phyloP scores from a whole-genome alignment of 192 early-diverging fungal genomes.

The Rhizoclosmatium sp. region DNA sequence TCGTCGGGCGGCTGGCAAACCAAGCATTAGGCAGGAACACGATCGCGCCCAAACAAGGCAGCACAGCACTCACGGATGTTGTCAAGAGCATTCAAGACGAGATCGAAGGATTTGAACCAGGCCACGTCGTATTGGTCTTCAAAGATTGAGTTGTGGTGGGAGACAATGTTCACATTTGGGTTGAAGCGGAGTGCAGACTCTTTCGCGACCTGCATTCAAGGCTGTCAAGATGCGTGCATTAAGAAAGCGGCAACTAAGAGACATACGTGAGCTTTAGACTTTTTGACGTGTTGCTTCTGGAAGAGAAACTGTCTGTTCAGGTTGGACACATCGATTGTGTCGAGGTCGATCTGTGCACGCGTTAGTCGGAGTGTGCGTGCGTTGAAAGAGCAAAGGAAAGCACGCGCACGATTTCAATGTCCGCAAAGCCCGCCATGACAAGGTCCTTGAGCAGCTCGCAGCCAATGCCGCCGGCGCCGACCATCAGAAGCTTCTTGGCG shows the following conservation, averaged over 20 bases:
- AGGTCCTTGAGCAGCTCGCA: constrained; percentile 98
- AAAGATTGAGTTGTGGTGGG: constrained; percentile 90
- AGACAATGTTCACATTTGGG: constrained; percentile 74
- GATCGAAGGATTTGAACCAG: constrained; percentile 88
- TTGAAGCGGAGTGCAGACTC: constrained; percentile 88
- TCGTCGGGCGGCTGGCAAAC: constrained; percentile 77
- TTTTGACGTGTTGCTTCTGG: constrained; percentile 90
- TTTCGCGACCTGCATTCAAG: constrained; percentile 70
- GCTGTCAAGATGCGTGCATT: not conserved
- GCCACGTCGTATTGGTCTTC: constrained; percentile 81
- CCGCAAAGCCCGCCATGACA: constrained; percentile 83
- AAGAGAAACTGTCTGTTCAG: constrained; percentile 99
- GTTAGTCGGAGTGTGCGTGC: not conserved
- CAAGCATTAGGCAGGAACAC: not conserved
- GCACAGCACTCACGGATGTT: constrained; percentile 75
- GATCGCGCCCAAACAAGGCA: not conserved
- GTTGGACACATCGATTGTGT: constrained; percentile 98
- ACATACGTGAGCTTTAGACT: constrained; percentile 87
- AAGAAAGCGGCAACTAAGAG: not conserved
- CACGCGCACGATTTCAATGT: constrained; percentile 75
- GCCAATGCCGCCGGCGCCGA: constrained; percentile 91
- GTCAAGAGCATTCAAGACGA: constrained; percentile 97
- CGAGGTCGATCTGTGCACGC: constrained; percentile 82
- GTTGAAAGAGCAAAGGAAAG: constrained; percentile 1
- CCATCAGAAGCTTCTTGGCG: constrained; percentile 50